Conservation (phyloP, 2,329 filamentous ascomycete genomes). For the Colletotrichum costaricense region DNA sequence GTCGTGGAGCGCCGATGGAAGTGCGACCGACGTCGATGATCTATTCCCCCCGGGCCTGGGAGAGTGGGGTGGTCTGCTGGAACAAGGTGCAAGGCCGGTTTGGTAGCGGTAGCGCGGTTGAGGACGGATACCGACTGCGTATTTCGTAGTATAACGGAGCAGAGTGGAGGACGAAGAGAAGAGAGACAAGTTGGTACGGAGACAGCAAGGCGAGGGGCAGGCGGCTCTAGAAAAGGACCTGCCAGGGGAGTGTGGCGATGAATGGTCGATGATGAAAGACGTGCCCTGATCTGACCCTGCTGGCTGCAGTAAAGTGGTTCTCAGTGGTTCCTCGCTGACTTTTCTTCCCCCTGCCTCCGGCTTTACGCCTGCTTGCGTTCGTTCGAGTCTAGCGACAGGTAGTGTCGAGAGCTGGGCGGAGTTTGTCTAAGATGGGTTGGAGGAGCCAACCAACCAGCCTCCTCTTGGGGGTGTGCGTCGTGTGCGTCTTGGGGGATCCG, state of each 20-base stretch:
- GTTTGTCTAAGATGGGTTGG: constrained; percentile 21
- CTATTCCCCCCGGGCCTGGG: constrained; percentile 27
- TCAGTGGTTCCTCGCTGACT: constrained; percentile 34
- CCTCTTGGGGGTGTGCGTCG: constrained; percentile 5
- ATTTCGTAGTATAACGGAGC: not conserved
- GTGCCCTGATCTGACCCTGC: constrained; percentile 34
- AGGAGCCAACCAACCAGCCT: constrained; percentile 27
- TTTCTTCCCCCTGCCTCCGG: constrained; percentile 33
- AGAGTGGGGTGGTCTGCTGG: constrained; percentile 30
- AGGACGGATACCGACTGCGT: constrained; percentile 3
- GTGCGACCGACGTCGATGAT: constrained; percentile 34
- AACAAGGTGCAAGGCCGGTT: constrained; percentile 31
- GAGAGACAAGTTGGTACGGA: constrained; percentile 29
- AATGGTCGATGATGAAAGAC: constrained; percentile 38
- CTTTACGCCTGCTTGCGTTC: constrained; percentile 35
- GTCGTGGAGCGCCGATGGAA: constrained; percentile 32
- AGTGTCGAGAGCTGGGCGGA: constrained; percentile 31
- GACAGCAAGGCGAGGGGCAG: constrained; percentile 29
- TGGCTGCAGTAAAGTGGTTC: constrained; percentile 34
- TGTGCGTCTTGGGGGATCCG: constrained; percentile 27
- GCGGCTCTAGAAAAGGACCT: constrained; percentile 34
- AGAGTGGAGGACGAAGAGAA: constrained; percentile 32
- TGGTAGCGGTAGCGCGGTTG: constrained; percentile 23
- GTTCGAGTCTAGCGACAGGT: constrained; percentile 30
- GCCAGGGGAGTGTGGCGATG: constrained; percentile 37